Conservation (phyloP, 257 asterid species). For the Linderniella brevidens region DNA sequence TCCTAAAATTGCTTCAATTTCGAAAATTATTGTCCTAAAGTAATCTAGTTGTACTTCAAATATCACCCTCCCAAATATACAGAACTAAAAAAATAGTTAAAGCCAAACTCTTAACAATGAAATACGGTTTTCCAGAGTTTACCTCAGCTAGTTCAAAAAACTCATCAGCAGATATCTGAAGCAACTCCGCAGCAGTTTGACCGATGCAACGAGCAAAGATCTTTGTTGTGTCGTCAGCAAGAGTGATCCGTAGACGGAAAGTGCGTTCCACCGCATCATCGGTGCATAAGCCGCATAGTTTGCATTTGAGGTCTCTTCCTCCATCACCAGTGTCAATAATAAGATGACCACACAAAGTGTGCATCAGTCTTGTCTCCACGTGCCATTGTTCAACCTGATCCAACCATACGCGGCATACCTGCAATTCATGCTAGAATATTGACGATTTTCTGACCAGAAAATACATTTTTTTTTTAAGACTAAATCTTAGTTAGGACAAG, state of each 20-base stretch:
- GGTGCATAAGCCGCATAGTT: constrained; percentile 44
- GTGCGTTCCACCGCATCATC: constrained; percentile 35
- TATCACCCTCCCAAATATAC: too few species aligned
- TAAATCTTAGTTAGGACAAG: background rate
- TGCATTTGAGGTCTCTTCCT: constrained; percentile 41
- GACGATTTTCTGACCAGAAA: background rate
- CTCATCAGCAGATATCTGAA: constrained; percentile 75
- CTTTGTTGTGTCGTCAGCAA: constrained; percentile 59
- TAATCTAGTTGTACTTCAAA: too few species aligned
- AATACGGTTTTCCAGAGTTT: constrained; percentile 5
- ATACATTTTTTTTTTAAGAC: background rate
- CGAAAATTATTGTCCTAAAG: too few species aligned
- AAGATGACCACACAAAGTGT: constrained; percentile 53
- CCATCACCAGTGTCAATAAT: constrained; percentile 20
- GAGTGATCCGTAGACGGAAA: constrained; percentile 43
- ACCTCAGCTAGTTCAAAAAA: constrained; percentile 74
- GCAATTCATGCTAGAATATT: constrained; percentile 8
- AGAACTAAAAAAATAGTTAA: too few species aligned
- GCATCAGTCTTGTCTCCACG: constrained; percentile 51
- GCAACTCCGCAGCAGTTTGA: constrained; percentile 79
- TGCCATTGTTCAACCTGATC: constrained; percentile 59
- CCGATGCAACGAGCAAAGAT: constrained; percentile 72
- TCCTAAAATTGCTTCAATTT: too few species aligned
- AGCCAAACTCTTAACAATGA: background rate
- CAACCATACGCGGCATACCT: constrained; percentile 83